Percentiles rank a stretch among this genome's conserved stretches.
These are phyloP conservation scores for Boeremia exigua DNA, from an alignment of 2,329 filamentous ascomycete genomes.

Conservation along the genomic window DNA sequence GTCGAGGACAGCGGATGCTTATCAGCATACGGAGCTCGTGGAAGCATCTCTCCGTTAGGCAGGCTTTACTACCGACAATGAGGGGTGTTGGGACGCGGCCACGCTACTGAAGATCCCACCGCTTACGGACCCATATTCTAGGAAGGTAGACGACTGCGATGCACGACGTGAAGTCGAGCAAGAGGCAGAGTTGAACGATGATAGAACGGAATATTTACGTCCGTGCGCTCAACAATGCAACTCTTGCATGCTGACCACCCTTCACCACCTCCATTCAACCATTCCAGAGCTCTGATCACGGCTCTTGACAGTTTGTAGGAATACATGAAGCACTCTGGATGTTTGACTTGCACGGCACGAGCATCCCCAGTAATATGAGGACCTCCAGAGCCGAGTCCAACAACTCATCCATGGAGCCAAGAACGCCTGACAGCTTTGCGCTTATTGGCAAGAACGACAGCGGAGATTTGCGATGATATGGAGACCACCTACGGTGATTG, in stretches of 20 bases:
- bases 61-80: slow-evolving; percentile 7
- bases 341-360: neutral
- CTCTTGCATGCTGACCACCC: neutral
- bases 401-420: neutral
- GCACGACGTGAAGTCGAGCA: neutral
- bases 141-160: neutral
- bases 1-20: slow-evolving; percentile 4
- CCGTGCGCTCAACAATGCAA: slow-evolving; percentile 2
- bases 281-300: neutral
- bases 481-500: slow-evolving; percentile 2
- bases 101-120: neutral
- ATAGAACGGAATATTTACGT: neutral
- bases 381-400: neutral
- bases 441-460: neutral
- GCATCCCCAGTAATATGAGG: neutral
- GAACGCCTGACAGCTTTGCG: slow-evolving; percentile 8
- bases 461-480: slow-evolving; percentile 11
- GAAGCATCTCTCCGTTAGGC: slow-evolving; percentile 1
- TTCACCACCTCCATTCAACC: neutral
- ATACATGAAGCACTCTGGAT: too few species aligned
- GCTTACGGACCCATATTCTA: neutral
- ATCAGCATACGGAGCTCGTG: slow-evolving; percentile 1
- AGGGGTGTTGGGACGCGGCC: neutral
- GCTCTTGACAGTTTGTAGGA: too few species aligned
- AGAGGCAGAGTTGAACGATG: neutral